Evolutionary conservation across 495 filamentous ascomycete species (phyloP).

Genomic region (Talaromyces stipitatus): DNA sequence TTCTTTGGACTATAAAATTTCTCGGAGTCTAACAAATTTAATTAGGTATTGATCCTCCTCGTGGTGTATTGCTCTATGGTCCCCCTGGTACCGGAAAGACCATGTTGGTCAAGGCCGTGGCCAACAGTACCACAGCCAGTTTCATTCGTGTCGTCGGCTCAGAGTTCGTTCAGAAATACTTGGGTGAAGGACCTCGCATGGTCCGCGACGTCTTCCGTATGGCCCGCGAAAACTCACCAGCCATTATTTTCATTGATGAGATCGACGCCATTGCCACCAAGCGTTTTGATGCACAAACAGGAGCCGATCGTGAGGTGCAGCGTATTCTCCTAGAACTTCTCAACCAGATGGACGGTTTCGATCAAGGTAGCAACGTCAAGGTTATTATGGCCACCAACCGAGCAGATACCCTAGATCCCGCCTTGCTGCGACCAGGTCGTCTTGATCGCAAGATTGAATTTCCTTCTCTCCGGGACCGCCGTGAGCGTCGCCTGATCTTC

Average conservation of each 20-base stretch:
- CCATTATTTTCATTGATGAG: conserved; percentile 99
- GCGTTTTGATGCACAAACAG: conserved; percentile 96
- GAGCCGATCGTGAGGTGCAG: conserved; percentile 95
- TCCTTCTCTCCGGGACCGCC: conserved; percentile 78
- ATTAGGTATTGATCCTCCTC: conserved; percentile 87
- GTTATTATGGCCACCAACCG: conserved; percentile 99
- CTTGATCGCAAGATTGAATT: conserved; percentile 99
- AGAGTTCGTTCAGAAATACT: conserved; percentile 97
- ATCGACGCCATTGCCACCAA: conserved; percentile 99
- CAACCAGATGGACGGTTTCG: conserved; percentile 99
- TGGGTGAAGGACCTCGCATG: conserved; percentile 97
- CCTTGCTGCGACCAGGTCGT: conserved; percentile 86
- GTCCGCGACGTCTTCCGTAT: conserved; percentile 98
- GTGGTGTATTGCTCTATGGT: conserved; percentile 91
- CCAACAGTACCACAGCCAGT: conserved; percentile 94
- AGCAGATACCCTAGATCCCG: conserved; percentile 93
- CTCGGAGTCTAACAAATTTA: conserved; percentile 13
- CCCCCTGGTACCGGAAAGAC: conserved; percentile 98
- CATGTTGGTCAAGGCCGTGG: conserved; percentile 97
- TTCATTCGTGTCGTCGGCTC: conserved; percentile 98
- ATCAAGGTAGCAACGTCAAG: conserved; percentile 97
- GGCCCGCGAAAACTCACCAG: conserved; percentile 94
- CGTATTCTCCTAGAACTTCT: conserved; percentile 94
- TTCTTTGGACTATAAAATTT: neutral
- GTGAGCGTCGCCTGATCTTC: conserved; percentile 94